Evolutionary conservation across 805 yeast species (phyloP), one percentile per base, ranked within the genome.

Genomic region (Teunomyces gatunensis): DNA sequence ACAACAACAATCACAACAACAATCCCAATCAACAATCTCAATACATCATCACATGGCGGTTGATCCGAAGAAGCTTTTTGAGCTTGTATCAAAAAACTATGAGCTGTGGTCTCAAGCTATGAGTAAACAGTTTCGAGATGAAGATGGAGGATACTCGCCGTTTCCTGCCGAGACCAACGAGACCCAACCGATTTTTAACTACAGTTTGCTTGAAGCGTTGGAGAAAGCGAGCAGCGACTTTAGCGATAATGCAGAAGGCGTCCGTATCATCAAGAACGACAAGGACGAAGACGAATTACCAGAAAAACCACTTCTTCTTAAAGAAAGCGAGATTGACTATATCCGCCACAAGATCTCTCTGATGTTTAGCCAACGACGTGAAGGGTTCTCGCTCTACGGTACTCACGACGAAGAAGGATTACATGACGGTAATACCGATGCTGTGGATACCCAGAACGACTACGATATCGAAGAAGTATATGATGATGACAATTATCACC

Each of bases 321-420:
- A 59, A 39, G 65, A 58, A 43, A 47, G 53, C 11, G 71, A 67
- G 42, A 61, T 67, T 36, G 65, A 61, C 36, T 63, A 59, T 45
- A 49, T 67, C 17, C 57, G 68, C 21, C 47, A 59, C 29, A 63
- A 56, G 44, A 63, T 66, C 25, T 42, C 64, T 2, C 56, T 57
- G 39, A 54, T 65, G 56, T 59, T 65, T 30, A 33, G 42, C 28
- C 47, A 47, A 12, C 25, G 41, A 12, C 45, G 51, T 12, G 54
- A 59, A 34, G 72, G 71, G 3, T 65, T 67, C 44, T 54, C 64
- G 7, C 51, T 65, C 10, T 71, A 70, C 49, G 75, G 65, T 34
- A 67, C 70, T 12, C 53, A 60, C 39, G 75, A 71, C 50, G 75
- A 71, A 54, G 70, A 63, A 47, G 75, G 75, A 1, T 56, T 71